These are phyloP conservation scores for Penicillium paradoxum DNA, from an alignment of 495 filamentous ascomycete genomes.

Conservation along the genomic window DNA sequence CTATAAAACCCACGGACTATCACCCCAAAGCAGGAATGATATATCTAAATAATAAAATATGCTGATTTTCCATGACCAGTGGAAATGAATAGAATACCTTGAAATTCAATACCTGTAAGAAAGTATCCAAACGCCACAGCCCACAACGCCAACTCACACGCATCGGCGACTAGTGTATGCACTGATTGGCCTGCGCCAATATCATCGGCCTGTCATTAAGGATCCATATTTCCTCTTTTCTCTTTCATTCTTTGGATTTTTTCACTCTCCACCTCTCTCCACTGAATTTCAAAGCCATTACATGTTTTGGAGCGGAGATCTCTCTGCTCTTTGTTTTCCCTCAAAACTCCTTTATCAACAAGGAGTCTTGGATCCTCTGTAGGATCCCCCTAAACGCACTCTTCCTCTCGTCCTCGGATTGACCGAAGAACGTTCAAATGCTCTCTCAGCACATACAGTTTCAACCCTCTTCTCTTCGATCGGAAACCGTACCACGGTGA, in stretches of 20 bases:
- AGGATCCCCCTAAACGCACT: slow-evolving; percentile 9
- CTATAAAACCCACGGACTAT: not conserved
- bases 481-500: slow-evolving; percentile 45
- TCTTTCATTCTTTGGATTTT: slow-evolving; percentile 20
- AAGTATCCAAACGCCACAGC: slow-evolving; percentile 11
- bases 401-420: slow-evolving; percentile 17
- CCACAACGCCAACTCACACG: slow-evolving; percentile 16
- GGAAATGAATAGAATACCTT: slow-evolving; percentile 5
- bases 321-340: slow-evolving; percentile 4
- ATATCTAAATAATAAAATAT: not conserved
- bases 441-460: slow-evolving; percentile 38
- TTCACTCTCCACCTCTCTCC: slow-evolving; percentile 19
- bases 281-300: slow-evolving; percentile 11
- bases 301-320: slow-evolving; percentile 4
- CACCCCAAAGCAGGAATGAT: not conserved
- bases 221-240: slow-evolving; percentile 10
- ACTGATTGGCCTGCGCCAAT: slow-evolving; percentile 10
- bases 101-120: slow-evolving; percentile 14
- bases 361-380: slow-evolving; percentile 1
- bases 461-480: slow-evolving; percentile 42
- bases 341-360: slow-evolving; percentile 1
- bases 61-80: not conserved
- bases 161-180: slow-evolving; percentile 1
- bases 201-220: slow-evolving; percentile 1
- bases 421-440: slow-evolving; percentile 46